Evolutionary conservation across 2,329 filamentous ascomycete species (phyloP).

Genomic region (Claviceps arundinis): DNA sequence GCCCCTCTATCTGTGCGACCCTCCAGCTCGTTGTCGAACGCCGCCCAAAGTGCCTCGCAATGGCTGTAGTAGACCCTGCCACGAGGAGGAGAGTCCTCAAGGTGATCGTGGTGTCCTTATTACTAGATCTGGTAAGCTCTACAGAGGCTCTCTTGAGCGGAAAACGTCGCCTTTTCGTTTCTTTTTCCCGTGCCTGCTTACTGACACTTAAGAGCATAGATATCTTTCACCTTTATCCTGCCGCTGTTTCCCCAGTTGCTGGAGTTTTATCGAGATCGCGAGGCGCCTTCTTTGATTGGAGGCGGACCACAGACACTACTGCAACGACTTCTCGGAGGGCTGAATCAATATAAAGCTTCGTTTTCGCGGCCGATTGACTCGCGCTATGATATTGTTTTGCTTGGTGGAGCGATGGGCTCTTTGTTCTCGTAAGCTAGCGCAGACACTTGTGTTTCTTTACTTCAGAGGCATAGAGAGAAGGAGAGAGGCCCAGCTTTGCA

Average conservation of each 20-base stretch:
- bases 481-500: background rate
- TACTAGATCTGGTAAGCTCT: slow-evolving; percentile 65
- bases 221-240: slow-evolving; percentile 97
- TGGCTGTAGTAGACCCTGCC: slow-evolving; percentile 35
- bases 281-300: slow-evolving; percentile 38
- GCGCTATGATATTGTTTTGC: slow-evolving; percentile 89
- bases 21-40: background rate
- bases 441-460: background rate
- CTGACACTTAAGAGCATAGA: slow-evolving; percentile 34
- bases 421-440: slow-evolving; percentile 53
- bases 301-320: slow-evolving; percentile 52
- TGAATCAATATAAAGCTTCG: slow-evolving; percentile 89
- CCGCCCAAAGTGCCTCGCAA: slow-evolving; percentile 9
- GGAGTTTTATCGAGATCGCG: slow-evolving; percentile 86
- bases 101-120: slow-evolving; percentile 77
- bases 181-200: background rate
- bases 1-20: background rate
- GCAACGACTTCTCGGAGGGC: slow-evolving; percentile 62
- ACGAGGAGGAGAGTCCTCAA: slow-evolving; percentile 69
- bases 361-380: slow-evolving; percentile 90
- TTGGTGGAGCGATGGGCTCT: slow-evolving; percentile 86
- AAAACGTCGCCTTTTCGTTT: background rate
- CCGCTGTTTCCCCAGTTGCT: slow-evolving; percentile 91
- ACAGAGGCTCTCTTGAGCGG: background rate
- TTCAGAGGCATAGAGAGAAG: no score